phyloP scores from a whole-genome alignment of 257 asterid species.

The Gentiana macrophylla region DNA sequence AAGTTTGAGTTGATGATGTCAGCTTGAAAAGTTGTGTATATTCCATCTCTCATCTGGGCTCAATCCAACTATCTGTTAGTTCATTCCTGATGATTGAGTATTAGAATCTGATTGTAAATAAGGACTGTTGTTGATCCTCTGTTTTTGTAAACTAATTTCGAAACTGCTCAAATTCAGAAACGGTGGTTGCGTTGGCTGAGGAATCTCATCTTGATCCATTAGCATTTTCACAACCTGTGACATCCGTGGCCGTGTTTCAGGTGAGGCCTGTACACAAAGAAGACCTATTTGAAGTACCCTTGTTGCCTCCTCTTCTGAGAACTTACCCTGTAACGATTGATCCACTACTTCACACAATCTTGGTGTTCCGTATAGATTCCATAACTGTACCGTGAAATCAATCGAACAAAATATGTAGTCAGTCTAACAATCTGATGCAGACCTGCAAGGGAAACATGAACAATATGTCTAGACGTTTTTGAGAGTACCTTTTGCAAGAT shows the following conservation, averaged over 20 bases:
- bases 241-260: slow-evolving; percentile 53
- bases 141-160: slow-evolving; percentile 16
- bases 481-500: slow-evolving; percentile 42
- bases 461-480: not conserved
- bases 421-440: not conserved
- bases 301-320: slow-evolving; percentile 32
- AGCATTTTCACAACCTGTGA: slow-evolving; percentile 45
- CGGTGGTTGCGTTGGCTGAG: slow-evolving; percentile 53
- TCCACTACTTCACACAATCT: slow-evolving; percentile 37
- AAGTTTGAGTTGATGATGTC: not conserved
- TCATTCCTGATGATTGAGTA: slow-evolving; percentile 41
- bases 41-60: slow-evolving; percentile 27
- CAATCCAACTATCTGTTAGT: slow-evolving; percentile 39
- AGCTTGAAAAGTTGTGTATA: not conserved
- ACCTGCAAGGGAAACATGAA: not conserved
- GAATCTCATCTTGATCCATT: slow-evolving; percentile 24
- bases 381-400: slow-evolving; percentile 19
- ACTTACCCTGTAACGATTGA: slow-evolving; percentile 29
- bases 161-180: slow-evolving; percentile 30
- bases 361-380: slow-evolving; percentile 33
- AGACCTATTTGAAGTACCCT: slow-evolving; percentile 44
- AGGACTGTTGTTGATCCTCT: slow-evolving; percentile 13
- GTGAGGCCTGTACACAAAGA: slow-evolving; percentile 51
- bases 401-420: not conserved
- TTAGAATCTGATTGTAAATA: slow-evolving; percentile 19